phyloP scores from a whole-genome alignment of 2,329 filamentous ascomycete genomes.

The Keithomyces neogunnii region DNA sequence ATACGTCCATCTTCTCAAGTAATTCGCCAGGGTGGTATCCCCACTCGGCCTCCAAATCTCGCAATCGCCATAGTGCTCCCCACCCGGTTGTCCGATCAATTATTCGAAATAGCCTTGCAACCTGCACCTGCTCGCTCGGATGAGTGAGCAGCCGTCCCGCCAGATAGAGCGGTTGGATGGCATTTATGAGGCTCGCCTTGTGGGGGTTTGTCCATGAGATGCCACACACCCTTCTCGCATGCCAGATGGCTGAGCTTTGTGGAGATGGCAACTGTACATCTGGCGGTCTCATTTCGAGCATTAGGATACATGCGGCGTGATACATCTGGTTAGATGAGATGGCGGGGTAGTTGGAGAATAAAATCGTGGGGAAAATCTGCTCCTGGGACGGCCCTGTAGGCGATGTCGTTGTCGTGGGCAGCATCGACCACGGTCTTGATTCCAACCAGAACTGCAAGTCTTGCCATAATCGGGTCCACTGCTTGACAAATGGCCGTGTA shows the following conservation, averaged over 20 bases:
- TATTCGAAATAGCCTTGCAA: constrained; percentile 29
- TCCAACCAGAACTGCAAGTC: constrained; percentile 38
- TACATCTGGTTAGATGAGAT: constrained; percentile 46
- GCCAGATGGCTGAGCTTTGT: constrained; percentile 3
- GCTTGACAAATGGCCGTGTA: constrained; percentile 24
- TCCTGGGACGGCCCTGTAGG: constrained; percentile 17
- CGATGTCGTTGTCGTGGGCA: constrained; percentile 15
- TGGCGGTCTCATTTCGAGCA: constrained; percentile 27
- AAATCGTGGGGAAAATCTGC: constrained; percentile 33
- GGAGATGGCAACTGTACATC: constrained; percentile 18
- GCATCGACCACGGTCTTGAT: constrained; percentile 30
- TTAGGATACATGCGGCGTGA: constrained; percentile 36
- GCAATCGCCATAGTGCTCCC: constrained; percentile 39
- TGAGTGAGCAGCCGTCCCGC: constrained; percentile 41
- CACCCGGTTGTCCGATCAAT: constrained; percentile 41
- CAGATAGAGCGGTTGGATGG: constrained; percentile 43
- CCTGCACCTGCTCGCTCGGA: constrained; percentile 23
- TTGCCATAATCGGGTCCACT: constrained; percentile 36
- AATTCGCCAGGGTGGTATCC: constrained; percentile 18
- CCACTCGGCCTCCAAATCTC: constrained; percentile 33
- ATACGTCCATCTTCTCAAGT: neutral
- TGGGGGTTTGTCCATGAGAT: constrained; percentile 38
- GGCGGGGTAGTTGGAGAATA: constrained; percentile 39
- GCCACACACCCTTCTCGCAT: constrained; percentile 32
- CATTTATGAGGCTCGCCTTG: constrained; percentile 35